A percentile compares a stretch with the other conserved stretches of the same genome.
phyloP scores from a whole-genome alignment of 805 yeast species.

The Candida pseudofarinosa region DNA sequence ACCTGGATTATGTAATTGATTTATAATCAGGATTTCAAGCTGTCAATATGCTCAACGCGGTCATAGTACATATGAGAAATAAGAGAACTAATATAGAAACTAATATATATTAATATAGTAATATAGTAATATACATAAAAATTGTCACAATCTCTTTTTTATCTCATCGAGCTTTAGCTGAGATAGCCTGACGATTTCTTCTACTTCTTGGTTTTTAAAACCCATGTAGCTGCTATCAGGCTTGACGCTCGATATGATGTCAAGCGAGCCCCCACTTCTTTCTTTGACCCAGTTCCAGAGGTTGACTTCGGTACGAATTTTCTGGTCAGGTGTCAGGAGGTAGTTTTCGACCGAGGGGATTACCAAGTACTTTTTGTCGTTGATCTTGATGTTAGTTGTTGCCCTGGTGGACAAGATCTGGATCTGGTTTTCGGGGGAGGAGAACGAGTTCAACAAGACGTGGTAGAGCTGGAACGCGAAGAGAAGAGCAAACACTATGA shows the following conservation, averaged over 20 bases:
- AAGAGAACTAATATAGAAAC: background rate
- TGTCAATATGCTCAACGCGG: background rate
- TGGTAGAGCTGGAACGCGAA: slow-evolving; percentile 8
- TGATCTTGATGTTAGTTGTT: slow-evolving; percentile 20
- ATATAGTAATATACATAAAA: too few species aligned
- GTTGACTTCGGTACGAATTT: slow-evolving; percentile 49
- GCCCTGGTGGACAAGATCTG: slow-evolving; percentile 7
- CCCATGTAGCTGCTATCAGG: background rate
- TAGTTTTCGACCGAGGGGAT: slow-evolving; percentile 39
- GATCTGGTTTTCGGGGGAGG: background rate
- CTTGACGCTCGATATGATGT: slow-evolving; percentile 3
- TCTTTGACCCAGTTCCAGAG: slow-evolving; percentile 71
- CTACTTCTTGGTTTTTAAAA: slow-evolving; percentile 40
- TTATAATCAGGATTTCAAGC: background rate
- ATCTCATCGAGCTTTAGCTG: slow-evolving; percentile 39
- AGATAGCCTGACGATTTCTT: slow-evolving; percentile 44
- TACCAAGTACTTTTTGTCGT: slow-evolving; percentile 33
- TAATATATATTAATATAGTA: background rate
- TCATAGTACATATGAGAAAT: background rate
- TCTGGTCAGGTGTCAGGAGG: slow-evolving; percentile 20
- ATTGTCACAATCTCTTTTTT: slow-evolving; percentile 8
- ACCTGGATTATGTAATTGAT: background rate
- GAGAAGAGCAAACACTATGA: slow-evolving; percentile 13
- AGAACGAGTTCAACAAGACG: background rate
- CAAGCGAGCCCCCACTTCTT: slow-evolving; percentile 20